phyloP scores from a whole-genome alignment of 257 asterid genomes.

The Forsythia suspensa region DNA sequence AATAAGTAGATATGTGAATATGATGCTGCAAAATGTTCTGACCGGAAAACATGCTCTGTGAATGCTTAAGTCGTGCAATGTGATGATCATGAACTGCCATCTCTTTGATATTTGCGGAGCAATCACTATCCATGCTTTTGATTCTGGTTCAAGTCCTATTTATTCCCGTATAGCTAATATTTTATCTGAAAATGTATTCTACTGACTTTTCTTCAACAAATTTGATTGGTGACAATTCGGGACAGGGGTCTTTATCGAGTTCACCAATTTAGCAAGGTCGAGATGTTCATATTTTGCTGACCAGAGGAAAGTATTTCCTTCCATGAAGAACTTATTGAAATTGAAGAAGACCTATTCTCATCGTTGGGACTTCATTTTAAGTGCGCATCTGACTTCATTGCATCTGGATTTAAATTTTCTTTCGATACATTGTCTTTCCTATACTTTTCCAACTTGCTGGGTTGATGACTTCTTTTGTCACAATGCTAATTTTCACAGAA shows the following conservation, averaged over 20 bases:
- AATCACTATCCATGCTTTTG: neutral
- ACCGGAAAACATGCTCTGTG: neutral
- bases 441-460: neutral
- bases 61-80: neutral
- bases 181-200: neutral
- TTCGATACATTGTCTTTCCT: neutral
- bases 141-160: neutral
- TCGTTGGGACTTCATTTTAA: slow-evolving; percentile 90
- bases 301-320: slow-evolving; percentile 82
- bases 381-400: slow-evolving; percentile 35
- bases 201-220: slow-evolving; percentile 6
- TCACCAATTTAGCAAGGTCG: slow-evolving; percentile 99
- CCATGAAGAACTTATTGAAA: slow-evolving; percentile 72
- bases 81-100: too few relatives aligned
- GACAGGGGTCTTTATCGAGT: slow-evolving; percentile 96
- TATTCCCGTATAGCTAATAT: neutral
- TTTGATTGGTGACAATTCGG: slow-evolving; percentile 18
- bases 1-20: neutral
- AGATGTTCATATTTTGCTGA: slow-evolving; percentile 88
- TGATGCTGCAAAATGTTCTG: neutral
- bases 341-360: slow-evolving; percentile 82
- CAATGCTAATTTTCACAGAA: slow-evolving; percentile 37
- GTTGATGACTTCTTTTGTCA: neutral
- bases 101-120: neutral
- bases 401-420: neutral